Percentiles rank a stretch among this genome's conserved stretches.
These are phyloP conservation scores for Epicoccum nigrum DNA, from an alignment of 2,329 filamentous ascomycete species.

Conservation along the genomic window DNA sequence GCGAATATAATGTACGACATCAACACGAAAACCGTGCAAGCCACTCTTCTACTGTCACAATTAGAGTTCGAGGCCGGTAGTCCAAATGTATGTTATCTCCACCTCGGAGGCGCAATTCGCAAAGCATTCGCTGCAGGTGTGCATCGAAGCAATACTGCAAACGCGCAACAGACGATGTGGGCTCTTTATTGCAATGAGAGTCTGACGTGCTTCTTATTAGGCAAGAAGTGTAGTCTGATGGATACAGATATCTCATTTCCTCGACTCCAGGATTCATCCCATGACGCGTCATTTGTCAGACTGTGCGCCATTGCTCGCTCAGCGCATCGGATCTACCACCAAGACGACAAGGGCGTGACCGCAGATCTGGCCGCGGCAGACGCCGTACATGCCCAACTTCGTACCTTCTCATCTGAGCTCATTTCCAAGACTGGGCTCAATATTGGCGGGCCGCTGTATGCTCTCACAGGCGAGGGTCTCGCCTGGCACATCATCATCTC, in stretches of 20 bases:
- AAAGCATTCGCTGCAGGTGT: slow-evolving; percentile 17
- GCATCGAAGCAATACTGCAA: not conserved
- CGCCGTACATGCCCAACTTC: not conserved
- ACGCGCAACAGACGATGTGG: slow-evolving; percentile 11
- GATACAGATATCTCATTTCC: slow-evolving; percentile 1
- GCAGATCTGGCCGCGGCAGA: slow-evolving; percentile 4
- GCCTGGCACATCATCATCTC: slow-evolving; percentile 14
- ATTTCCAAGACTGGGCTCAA: not conserved
- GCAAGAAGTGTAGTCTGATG: slow-evolving; percentile 1
- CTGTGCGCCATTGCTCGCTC: slow-evolving; percentile 11
- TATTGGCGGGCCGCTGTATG: slow-evolving; percentile 8
- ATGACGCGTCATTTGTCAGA: slow-evolving; percentile 3
- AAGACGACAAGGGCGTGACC: slow-evolving; percentile 1
- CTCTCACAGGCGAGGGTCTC: slow-evolving; percentile 8
- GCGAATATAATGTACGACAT: slow-evolving; percentile 11
- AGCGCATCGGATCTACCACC: slow-evolving; percentile 7
- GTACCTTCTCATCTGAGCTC: not conserved
- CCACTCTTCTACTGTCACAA: slow-evolving; percentile 6
- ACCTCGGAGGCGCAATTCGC: slow-evolving; percentile 13
- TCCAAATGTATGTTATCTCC: slow-evolving; percentile 16
- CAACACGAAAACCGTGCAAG: slow-evolving; percentile 8
- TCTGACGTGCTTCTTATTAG: slow-evolving; percentile 5
- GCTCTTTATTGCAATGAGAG: slow-evolving; percentile 11
- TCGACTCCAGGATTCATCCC: not conserved
- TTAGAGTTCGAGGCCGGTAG: slow-evolving; percentile 15